phyloP scores from a whole-genome alignment of 306 rosid genomes.

The Medicago lupulina region DNA sequence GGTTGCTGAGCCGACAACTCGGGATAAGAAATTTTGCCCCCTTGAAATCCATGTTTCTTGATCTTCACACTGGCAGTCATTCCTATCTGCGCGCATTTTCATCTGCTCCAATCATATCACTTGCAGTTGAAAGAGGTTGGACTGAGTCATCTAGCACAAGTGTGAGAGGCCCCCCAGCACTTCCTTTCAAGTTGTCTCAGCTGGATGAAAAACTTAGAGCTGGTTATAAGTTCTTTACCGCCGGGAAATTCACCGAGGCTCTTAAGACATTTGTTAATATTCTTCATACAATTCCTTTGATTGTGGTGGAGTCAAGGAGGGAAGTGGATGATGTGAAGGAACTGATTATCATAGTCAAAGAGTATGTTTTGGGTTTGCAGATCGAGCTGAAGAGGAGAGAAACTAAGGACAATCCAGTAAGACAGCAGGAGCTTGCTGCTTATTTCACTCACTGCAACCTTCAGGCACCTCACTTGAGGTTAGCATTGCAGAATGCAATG shows the following conservation, averaged over 20 bases:
- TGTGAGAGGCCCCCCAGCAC: constrained; percentile 80
- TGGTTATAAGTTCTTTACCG: constrained; percentile 82
- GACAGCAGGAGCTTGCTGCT: constrained; percentile 95
- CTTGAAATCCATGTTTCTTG: constrained; percentile 75
- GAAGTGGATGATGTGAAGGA: constrained; percentile 97
- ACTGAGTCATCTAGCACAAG: constrained; percentile 74
- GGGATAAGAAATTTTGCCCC: constrained; percentile 83
- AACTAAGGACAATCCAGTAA: constrained; percentile 58
- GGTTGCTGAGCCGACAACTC: constrained; percentile 85
- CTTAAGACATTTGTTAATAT: constrained; percentile 66
- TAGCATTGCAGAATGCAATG: constrained; percentile 77
- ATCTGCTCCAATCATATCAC: constrained; percentile 73
- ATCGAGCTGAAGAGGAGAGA: constrained; percentile 88
- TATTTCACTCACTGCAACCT: constrained; percentile 97
- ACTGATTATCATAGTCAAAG: constrained; percentile 73
- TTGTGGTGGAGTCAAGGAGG: constrained; percentile 92
- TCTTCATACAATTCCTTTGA: constrained; percentile 84
- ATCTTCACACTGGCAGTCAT: constrained; percentile 83
- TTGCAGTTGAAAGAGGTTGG: constrained; percentile 94
- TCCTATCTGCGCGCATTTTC: constrained; percentile 79
- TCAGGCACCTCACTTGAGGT: constrained; percentile 86
- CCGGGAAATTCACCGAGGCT: constrained; percentile 82
- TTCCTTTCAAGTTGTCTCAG: constrained; percentile 73
- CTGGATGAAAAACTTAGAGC: constrained; percentile 88
- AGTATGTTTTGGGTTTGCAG: constrained; percentile 81